These are phyloP conservation scores for Vitis cinerea DNA, from an alignment of 164 flowering plant genomes.

Conservation along the genomic window DNA sequence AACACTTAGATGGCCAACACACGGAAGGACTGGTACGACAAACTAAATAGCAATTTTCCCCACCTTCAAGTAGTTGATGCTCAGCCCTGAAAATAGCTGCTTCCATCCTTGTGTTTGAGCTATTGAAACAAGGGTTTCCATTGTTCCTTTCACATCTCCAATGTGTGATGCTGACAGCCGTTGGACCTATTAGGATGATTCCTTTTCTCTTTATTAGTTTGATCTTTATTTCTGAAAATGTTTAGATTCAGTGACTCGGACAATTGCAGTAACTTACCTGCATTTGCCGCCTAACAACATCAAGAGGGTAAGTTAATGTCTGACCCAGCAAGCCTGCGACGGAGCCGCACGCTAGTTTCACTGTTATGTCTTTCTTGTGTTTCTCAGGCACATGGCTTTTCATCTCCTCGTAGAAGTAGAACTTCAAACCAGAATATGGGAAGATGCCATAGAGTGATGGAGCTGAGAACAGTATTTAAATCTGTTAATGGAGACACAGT, in stretches of 20 bases:
- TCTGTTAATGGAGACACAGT: conserved; percentile 2
- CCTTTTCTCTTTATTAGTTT: background rate
- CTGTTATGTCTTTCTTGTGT: conserved; percentile 61
- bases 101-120: conserved; percentile 81
- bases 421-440: conserved; percentile 95
- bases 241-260: background rate
- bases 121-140: conserved; percentile 62
- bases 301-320: conserved; percentile 96
- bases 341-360: conserved; percentile 90
- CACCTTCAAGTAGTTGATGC: conserved; percentile 92
- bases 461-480: conserved; percentile 46
- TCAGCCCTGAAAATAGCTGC: conserved; percentile 91
- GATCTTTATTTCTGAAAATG: background rate
- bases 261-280: conserved; percentile 51
- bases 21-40: background rate
- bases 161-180: conserved; percentile 35
- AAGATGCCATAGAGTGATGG: conserved; percentile 98
- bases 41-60: background rate
- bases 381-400: conserved; percentile 79
- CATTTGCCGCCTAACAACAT: conserved; percentile 98
- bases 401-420: conserved; percentile 96
- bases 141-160: conserved; percentile 62
- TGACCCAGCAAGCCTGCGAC: conserved; percentile 92
- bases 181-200: conserved; percentile 55
- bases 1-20: background rate